Base-by-base conservation (phyloP, 2,329 filamentous ascomycete species). In the Diaporthe vexans region DNA sequence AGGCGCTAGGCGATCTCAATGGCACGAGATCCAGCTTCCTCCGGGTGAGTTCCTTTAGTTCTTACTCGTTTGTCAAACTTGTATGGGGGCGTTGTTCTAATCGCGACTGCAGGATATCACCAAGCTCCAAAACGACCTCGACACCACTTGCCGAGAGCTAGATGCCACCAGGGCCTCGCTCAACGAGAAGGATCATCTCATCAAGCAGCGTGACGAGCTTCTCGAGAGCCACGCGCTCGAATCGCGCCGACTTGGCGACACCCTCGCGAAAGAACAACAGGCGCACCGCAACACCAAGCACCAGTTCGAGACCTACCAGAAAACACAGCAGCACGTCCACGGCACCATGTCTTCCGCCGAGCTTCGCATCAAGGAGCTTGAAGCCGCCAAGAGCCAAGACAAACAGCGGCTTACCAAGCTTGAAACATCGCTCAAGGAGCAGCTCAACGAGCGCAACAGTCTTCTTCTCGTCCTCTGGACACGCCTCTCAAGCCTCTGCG, bases 391-490 rank as follows among this genome's bases (percentile, higher is more conserved):
- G 73, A 91, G 89, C 72, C 90, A 94, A 72, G 95, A 98, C 81
- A 93, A 94, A 80, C 93, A 93, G 80, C 94, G 92, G 78, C 90
- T 97, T 76, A 87, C 91, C 1, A 88, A 89, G 71, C 88, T 98
- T 10, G 97, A 99, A 83, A 88, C 92, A 77, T 91, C 92, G 74
- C 94, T 94, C 83, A 94, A 93, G 78, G 95, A 98, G 70, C 95
- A 98, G 84, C 89, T 98, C 52, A 90, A 89, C 57, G 97, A 98
- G 84, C 92, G 97, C 72, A 98, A 98, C 84, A 93, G 94, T 75
- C 87, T 99, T 70, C 88, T 98, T 24, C 90, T 98, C 29, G 89
- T 91, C n/a, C 86, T 98, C 7, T 99, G 97, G 97, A 96, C 96
- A 76, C 91, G 94, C 59, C 88, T 99, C 11, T 95, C 94, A 4